These are phyloP conservation scores for Sporothrix euskadiensis DNA, from an alignment of 2,329 filamentous ascomycete genomes.

Conservation along the genomic window DNA sequence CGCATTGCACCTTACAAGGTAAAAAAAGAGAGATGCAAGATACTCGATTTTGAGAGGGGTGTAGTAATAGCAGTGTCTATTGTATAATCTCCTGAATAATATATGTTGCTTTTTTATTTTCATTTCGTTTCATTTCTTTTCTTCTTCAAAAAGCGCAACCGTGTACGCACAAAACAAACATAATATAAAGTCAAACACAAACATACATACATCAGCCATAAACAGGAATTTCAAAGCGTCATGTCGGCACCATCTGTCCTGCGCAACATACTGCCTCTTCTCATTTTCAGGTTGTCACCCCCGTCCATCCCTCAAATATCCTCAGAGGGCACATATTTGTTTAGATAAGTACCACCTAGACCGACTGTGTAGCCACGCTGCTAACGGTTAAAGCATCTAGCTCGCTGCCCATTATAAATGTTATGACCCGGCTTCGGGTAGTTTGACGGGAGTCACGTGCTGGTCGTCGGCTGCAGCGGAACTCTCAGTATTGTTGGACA, in stretches of 20 bases:
- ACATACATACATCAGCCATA: background rate
- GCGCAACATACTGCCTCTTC: background rate
- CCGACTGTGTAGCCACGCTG: background rate
- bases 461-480: background rate
- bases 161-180: background rate
- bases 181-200: background rate
- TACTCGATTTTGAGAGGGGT: background rate
- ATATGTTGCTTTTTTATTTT: background rate
- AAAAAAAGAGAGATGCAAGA: background rate
- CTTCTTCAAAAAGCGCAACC: background rate
- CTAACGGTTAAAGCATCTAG: background rate
- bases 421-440: conserved; percentile 23
- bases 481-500: conserved; percentile 28
- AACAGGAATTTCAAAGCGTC: background rate
- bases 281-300: background rate
- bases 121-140: background rate
- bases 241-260: background rate
- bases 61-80: background rate
- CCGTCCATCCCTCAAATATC: background rate
- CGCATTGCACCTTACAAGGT: background rate
- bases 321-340: background rate
- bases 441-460: background rate
- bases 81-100: background rate
- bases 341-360: too few species aligned
- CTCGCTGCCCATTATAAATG: background rate